A percentile compares a stretch with the other conserved stretches of the same genome.
Conservation (phyloP, 2,329 filamentous ascomycete genomes). For the Cryphonectria nitschkei region DNA sequence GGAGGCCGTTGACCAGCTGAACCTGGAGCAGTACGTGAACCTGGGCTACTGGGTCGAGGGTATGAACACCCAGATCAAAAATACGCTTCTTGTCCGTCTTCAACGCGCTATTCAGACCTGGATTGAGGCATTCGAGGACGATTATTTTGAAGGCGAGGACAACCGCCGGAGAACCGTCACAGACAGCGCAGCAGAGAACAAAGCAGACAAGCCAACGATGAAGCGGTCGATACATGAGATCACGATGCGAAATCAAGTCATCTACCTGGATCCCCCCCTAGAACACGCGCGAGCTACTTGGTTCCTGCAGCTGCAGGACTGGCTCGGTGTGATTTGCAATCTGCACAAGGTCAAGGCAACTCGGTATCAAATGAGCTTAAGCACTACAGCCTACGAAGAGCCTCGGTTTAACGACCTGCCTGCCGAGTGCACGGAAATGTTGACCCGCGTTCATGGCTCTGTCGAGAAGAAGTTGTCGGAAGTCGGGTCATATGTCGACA, state of each 20-base stretch:
- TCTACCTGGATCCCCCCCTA: slow-evolving; percentile 91
- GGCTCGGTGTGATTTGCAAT: slow-evolving; percentile 91
- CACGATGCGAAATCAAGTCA: slow-evolving; percentile 96
- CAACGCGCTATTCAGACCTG: slow-evolving; percentile 82
- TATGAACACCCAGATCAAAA: slow-evolving; percentile 84
- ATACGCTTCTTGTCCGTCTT: slow-evolving; percentile 79
- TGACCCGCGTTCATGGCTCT: slow-evolving; percentile 79
- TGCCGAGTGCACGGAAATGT: slow-evolving; percentile 76
- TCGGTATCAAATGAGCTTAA: slow-evolving; percentile 87
- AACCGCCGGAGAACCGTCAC: slow-evolving; percentile 51
- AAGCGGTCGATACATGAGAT: slow-evolving; percentile 84
- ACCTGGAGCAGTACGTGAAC: slow-evolving; percentile 94
- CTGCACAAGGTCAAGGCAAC: slow-evolving; percentile 93
- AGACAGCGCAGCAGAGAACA: slow-evolving; percentile 45
- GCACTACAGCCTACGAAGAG: slow-evolving; percentile 67
- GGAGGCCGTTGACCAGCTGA: slow-evolving; percentile 91
- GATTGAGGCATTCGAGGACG: slow-evolving; percentile 82
- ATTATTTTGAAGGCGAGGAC: slow-evolving; percentile 52
- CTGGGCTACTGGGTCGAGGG: slow-evolving; percentile 86
- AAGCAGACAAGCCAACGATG: slow-evolving; percentile 65
- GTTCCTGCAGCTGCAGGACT: slow-evolving; percentile 89
- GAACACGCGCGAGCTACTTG: slow-evolving; percentile 91
- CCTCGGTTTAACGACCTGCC: slow-evolving; percentile 83
- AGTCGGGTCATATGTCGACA: slow-evolving; percentile 87
- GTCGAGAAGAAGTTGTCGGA: slow-evolving; percentile 82